These are phyloP conservation scores for Rhynchospora breviuscula DNA, from an alignment of 176 grass and related monocot species.

Conservation along the genomic window DNA sequence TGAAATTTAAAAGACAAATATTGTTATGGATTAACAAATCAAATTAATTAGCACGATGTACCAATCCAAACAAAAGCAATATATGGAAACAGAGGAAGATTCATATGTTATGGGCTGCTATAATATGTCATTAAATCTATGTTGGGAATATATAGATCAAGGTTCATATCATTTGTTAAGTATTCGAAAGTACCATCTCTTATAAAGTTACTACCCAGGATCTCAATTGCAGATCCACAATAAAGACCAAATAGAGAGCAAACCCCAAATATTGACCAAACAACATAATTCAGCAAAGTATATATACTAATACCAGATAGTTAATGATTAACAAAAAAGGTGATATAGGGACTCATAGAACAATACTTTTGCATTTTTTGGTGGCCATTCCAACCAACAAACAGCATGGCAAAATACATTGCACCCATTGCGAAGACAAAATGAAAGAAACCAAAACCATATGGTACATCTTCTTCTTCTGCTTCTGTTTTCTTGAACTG, in stretches of 20 bases:
- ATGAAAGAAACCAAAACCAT: slow-evolving; percentile 94
- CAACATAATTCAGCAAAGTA: background rate
- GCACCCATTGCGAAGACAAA: slow-evolving; percentile 96
- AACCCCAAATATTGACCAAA: background rate
- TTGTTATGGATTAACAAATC: background rate
- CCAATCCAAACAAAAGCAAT: background rate
- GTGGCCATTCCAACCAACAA: slow-evolving; percentile 74
- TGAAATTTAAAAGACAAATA: background rate
- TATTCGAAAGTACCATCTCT: background rate
- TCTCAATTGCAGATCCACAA: background rate
- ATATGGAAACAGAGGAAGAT: background rate
- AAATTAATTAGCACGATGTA: background rate
- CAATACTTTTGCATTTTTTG: slow-evolving; percentile 72
- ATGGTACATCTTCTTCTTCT: slow-evolving; percentile 62
- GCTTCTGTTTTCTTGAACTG: slow-evolving; percentile 74
- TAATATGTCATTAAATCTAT: background rate
- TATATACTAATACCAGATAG: background rate
- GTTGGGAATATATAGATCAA: background rate
- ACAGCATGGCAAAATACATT: slow-evolving; percentile 98
- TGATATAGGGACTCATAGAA: background rate
- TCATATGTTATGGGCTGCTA: background rate
- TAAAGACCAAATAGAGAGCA: background rate
- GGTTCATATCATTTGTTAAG: background rate
- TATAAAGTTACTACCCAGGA: background rate
- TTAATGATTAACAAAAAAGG: background rate